Evolutionary conservation across 116 monocot species (phyloP), one percentile per base, ranked within the genome.

Genomic region (Zostera marina): DNA sequence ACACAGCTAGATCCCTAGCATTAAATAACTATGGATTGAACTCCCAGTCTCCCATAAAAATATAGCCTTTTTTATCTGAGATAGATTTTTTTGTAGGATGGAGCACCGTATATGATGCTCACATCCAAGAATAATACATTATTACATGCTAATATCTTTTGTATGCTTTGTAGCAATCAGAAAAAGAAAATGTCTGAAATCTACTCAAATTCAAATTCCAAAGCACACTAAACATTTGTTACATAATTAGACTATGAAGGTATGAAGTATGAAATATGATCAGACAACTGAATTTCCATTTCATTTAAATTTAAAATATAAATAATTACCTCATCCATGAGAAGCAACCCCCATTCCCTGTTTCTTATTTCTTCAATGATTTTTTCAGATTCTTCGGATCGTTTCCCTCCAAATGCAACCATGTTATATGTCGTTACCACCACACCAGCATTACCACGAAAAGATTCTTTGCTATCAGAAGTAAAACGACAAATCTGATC

Each of bases 311-410:
- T 19, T 49, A 48, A 17, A 17, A 48, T 17, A 15, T 48, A 15
- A 60, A 43, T 44, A 7, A 10, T 40, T 52, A 63, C 63, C 85
- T 96, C 96, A 41, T 96, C 96, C 96, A 96, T 96, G 53, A 96
- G 96, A 73, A 96, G 85, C 52, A 96, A 77, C 13, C 96, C 96
- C 96, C 96, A 96, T 63, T 96, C 96, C 68, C 96, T 82, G 56
- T 96, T 96, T 69, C 96, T 75, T 49, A 96, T 96, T 72, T 96
- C 96, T 73, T 96, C 89, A 70, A 96, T 96, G 32, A 96, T 96
- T 66, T 85, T 89, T 51, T 96, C 96, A 56, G 96, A 88, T 70
- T 96, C 96, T 75, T 96, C 96, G 26, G 89, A 89, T 22, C 96
- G 66, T 67, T 96, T 96, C 2, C 96, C 96, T 26, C 85, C 85